A percentile compares a stretch with the other conserved stretches of the same genome.
Conservation (phyloP, 129 eudicot species). For the Flaveria ramosissima region DNA sequence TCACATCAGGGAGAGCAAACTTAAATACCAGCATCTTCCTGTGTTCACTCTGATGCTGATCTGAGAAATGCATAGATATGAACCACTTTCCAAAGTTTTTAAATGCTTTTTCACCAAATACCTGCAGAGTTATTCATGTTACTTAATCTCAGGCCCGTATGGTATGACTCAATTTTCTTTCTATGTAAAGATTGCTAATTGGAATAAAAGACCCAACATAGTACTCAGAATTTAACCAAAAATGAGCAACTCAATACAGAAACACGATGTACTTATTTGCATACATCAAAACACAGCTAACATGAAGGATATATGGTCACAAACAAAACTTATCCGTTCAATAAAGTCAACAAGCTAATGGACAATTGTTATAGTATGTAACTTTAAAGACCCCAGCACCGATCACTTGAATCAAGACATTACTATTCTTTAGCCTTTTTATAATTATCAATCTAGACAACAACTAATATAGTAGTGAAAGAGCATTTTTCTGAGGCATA, state of each 20-base stretch:
- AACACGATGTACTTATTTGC: not conserved
- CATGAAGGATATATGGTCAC: not conserved
- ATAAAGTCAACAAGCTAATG: not conserved
- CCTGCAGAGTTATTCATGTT: not conserved
- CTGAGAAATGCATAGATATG: conserved; percentile 86
- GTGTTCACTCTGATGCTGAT: conserved; percentile 60
- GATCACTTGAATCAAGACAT: not conserved
- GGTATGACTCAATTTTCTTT: not conserved
- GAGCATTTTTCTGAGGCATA: not conserved
- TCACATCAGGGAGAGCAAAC: conserved; percentile 76
- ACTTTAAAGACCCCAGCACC: conserved; percentile 1
- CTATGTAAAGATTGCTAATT: not conserved
- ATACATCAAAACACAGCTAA: not conserved
- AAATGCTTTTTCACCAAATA: conserved; percentile 32
- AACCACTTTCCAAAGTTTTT: conserved; percentile 66
- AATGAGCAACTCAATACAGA: not conserved
- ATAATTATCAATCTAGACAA: conserved; percentile 4
- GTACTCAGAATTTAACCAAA: not conserved
- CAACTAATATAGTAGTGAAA: not conserved
- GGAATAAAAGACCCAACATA: not conserved
- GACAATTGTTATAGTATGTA: not conserved
- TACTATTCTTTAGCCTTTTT: not conserved
- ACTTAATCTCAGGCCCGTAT: not conserved
- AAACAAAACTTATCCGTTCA: no score
- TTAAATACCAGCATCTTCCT: conserved; percentile 73